Base-by-base conservation (phyloP, 2,329 filamentous ascomycete genomes). In the Ceratocystis harringtonii region DNA sequence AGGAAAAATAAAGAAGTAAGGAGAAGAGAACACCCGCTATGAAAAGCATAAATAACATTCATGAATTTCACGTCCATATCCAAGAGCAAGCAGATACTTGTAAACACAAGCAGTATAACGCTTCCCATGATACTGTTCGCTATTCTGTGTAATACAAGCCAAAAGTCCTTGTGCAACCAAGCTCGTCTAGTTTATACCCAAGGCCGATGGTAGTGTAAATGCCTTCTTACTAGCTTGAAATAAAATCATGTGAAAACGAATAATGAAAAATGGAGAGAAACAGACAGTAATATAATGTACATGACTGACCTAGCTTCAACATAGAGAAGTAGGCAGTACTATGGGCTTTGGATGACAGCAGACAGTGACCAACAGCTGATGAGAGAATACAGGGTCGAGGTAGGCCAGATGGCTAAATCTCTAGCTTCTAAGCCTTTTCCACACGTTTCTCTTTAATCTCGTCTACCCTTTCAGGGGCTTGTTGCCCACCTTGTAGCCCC, bases 401-500 rank as follows among this genome's bases (percentile, higher is more conserved):
- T 5, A 22, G 48, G 1, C 48, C n/a, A 22, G 22, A 19, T 36
- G 32, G 32, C 10, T 36, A 36, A 19, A 50, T 6, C 8, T 50
- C n/a, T 5, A n/a, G n/a, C 48, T 6, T 8, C 15, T 25, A n/a
- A 10, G 25, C 25, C 50, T 30, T 25, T 55, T 28, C 25, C 50
- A n/a, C 43, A 4, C 8, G 10, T 28, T 10, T 22, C 19, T 61
- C 12, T 12, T 44, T 43, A 61, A 19, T 19, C 19, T 4, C 17
- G 63, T 69, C 25, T 62, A 70, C 28, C 69, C 67, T 68, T 73
- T 74, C 45, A 65, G 63, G 62, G 70, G 70, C 70, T 84, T 81
- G 79, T 90, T 95, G 62, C 92, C 92, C 72, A 99, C 94, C 73
- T 97, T 85, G 87, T 90, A 97, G 4, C 94, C 94, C 90, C 92